Conservation (phyloP, 2,329 filamentous ascomycete species). For the Onygenales sp. region DNA sequence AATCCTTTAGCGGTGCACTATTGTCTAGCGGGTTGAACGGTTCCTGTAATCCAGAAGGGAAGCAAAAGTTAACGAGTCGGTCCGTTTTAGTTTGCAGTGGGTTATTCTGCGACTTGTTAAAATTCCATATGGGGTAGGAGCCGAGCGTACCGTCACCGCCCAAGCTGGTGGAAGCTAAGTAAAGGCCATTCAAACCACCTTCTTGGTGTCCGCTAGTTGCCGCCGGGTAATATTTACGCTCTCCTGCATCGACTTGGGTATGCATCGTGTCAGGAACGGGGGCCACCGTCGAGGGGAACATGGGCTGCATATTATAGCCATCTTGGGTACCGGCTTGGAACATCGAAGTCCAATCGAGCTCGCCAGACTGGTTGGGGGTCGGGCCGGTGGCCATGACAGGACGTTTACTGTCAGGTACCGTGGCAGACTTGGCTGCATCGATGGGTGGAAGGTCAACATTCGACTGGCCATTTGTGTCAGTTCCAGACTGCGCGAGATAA, state of each 20-base stretch:
- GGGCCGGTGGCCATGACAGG: constrained; percentile 53
- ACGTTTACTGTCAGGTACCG: constrained; percentile 31
- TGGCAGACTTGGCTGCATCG: constrained; percentile 34
- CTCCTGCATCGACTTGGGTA: constrained; percentile 51
- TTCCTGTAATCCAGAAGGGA: constrained; percentile 48
- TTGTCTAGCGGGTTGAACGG: constrained; percentile 45
- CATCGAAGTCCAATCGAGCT: constrained; percentile 67
- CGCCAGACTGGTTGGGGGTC: constrained; percentile 48
- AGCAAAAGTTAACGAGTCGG: constrained; percentile 49
- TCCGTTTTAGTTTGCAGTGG: constrained; percentile 35
- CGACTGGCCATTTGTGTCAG: constrained; percentile 32
- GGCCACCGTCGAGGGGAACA: constrained; percentile 56
- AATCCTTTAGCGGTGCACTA: constrained; percentile 36
- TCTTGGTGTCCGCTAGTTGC: constrained; percentile 27
- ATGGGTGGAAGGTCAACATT: constrained; percentile 34
- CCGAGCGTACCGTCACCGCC: constrained; percentile 38
- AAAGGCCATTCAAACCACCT: constrained; percentile 38
- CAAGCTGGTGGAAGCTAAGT: constrained; percentile 38
- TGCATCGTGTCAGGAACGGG: constrained; percentile 62
- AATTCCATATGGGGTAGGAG: constrained; percentile 31
- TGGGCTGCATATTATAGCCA: constrained; percentile 49
- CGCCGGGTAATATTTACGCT: constrained; percentile 45
- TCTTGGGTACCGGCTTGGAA: constrained; percentile 64
- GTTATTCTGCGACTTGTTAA: constrained; percentile 41
- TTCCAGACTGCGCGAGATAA: constrained; percentile 31